Conservation (phyloP, 441 rosid species). For the Bocquillonia castaneifolia region DNA sequence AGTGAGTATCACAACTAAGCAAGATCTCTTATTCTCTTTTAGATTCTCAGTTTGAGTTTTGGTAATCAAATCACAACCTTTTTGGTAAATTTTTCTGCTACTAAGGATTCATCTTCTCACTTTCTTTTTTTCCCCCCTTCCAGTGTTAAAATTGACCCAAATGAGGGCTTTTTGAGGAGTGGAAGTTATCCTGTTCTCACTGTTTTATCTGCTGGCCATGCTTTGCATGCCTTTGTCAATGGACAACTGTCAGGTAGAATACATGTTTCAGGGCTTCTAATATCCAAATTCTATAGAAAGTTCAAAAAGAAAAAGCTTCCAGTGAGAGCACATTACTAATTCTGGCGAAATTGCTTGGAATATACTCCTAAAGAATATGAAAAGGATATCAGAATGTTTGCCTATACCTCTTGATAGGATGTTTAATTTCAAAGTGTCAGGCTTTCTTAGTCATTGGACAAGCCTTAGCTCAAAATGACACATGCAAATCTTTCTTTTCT, state of each 20-base stretch:
- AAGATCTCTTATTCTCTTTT: slow-evolving; percentile 10
- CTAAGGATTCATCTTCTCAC: slow-evolving; percentile 11
- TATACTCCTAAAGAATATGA: neutral
- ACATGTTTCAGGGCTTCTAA: slow-evolving; percentile 14
- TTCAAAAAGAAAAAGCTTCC: neutral
- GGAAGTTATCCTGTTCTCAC: slow-evolving; percentile 68
- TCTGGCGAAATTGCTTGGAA: neutral
- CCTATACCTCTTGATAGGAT: neutral
- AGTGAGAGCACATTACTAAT: neutral
- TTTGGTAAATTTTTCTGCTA: neutral
- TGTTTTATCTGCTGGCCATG: slow-evolving; percentile 91
- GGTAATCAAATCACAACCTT: neutral
- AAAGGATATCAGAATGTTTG: neutral
- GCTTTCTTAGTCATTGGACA: too few relatives aligned
- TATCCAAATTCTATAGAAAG: neutral
- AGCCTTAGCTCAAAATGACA: neutral
- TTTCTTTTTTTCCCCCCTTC: slow-evolving; percentile 17
- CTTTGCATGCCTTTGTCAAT: slow-evolving; percentile 84
- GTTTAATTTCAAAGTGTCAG: neutral
- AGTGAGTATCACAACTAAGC: slow-evolving; percentile 50
- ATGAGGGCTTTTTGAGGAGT: slow-evolving; percentile 63
- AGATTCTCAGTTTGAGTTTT: neutral
- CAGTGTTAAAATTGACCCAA: slow-evolving; percentile 55
- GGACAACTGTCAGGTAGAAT: slow-evolving; percentile 67
- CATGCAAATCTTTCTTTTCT: neutral